Evolutionary conservation across 2,329 filamentous ascomycete species (phyloP), one percentile per base, ranked within the genome.

Genomic region (Diaporthe sp.): DNA sequence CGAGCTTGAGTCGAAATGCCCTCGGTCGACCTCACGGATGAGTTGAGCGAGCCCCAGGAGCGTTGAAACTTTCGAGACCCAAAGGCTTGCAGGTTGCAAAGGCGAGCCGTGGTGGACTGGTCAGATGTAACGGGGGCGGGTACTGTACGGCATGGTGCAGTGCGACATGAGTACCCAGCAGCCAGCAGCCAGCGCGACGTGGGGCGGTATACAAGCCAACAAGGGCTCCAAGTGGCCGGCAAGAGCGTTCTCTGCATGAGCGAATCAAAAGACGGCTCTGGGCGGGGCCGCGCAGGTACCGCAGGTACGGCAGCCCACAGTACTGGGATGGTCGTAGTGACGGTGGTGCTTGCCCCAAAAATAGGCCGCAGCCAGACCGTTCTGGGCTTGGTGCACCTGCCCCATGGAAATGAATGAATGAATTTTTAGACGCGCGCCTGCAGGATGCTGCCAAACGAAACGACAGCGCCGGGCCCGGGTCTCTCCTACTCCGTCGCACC

Each of bases 351-450:
- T 68, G 17, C 71, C 31, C 61, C 61, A 70, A 57, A 74, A 70
- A 70, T 74, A 74, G 49, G 39, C 57, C 39, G 44, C 71, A 51
- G 31, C 62, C 62, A 68, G 62, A 25, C 62, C 31, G 13, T 39
- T 68, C 62, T 53, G 28, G 62, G 62, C 13, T 67, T 51, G 46
- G 44, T 51, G 62, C 22, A 25, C 10, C 53, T 61, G 22, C 13
- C 17, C 46, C 31, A 28, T 31, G 22, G 12, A 55, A 44, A 37
- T 25, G n/a, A 31, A 22, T 49, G 42, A 15, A 42, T 67, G 51
- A 60, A 70, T 73, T 76, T 75, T 71, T 76, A 76, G 75, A 76
- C 75, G 75, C 75, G 75, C 73, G 75, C 75, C 73, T 73, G 71
- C 46, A 62, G 60, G 71, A 73, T 73, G 31, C 71, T 62, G 71